A percentile compares a stretch with the other conserved stretches of the same genome.
phyloP scores from a whole-genome alignment of 2,329 filamentous ascomycete genomes.

The Trichophyton equinum region DNA sequence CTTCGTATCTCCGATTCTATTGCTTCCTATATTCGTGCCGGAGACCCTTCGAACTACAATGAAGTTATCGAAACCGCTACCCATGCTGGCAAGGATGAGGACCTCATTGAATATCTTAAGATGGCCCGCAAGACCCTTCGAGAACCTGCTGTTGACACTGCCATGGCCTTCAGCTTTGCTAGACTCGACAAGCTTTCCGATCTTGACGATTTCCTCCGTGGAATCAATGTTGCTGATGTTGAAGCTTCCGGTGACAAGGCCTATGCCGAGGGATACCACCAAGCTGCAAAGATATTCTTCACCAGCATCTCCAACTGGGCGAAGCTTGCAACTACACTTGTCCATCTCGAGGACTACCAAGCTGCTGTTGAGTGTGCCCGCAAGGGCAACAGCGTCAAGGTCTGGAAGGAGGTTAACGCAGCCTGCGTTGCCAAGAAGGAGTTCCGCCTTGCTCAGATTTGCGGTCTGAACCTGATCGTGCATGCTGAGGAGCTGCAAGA shows the following conservation, averaged over 20 bases:
- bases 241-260: conserved; percentile 98
- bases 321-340: conserved; percentile 91
- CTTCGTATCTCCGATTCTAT: conserved; percentile 85
- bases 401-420: conserved; percentile 97
- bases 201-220: conserved; percentile 88
- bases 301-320: conserved; percentile 99
- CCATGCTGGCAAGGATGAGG: conserved; percentile 92
- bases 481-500: conserved; percentile 90
- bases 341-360: conserved; percentile 96
- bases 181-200: conserved; percentile 83
- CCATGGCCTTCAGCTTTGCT: conserved; percentile 83
- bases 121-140: conserved; percentile 97
- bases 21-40: conserved; percentile 91
- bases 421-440: conserved; percentile 97
- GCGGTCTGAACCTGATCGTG: conserved; percentile 92
- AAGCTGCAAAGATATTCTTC: conserved; percentile 98
- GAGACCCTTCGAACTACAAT: conserved; percentile 80
- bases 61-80: conserved; percentile 96
- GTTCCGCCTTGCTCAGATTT: conserved; percentile 96
- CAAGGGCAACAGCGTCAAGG: conserved; percentile 98
- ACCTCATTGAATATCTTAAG: conserved; percentile 87
- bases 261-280: conserved; percentile 82
- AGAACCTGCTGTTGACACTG: conserved; percentile 87
- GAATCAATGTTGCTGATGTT: conserved; percentile 86
- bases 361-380: conserved; percentile 93